Percentiles rank a stretch among this genome's conserved stretches.
phyloP scores from a whole-genome alignment of 208 protist genomes.

The Wallacemonas rigidus region DNA sequence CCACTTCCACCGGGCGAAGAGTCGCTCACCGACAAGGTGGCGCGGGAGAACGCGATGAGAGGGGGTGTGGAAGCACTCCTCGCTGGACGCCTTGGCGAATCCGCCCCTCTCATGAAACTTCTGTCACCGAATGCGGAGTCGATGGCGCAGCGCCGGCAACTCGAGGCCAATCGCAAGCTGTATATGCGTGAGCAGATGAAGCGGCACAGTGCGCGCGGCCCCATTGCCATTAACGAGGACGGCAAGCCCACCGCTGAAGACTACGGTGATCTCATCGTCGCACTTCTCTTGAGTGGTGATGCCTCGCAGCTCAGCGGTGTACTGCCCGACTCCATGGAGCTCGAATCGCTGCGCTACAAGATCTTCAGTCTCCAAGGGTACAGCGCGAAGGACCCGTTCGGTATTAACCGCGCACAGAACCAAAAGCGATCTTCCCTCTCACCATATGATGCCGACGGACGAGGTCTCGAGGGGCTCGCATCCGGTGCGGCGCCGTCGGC shows the following conservation, averaged over 20 bases:
- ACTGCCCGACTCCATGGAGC: conserved; percentile 72
- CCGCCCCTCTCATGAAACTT: conserved; percentile 34
- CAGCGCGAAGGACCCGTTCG: conserved; percentile 39
- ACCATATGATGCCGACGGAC: too few relatives aligned
- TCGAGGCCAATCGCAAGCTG: conserved; percentile 26
- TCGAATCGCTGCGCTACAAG: conserved; percentile 78
- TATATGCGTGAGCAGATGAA: conserved; percentile 27
- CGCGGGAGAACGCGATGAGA: conserved; percentile 9
- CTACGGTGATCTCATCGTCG: conserved; percentile 80
- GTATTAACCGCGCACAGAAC: conserved; percentile 27
- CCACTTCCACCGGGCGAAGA: conserved; percentile 39
- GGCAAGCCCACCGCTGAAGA: conserved; percentile 38
- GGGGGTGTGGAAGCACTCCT: not conserved
- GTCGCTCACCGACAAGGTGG: conserved; percentile 21
- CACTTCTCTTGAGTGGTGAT: conserved; percentile 59
- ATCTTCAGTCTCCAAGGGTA: conserved; percentile 76
- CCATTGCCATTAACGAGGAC: conserved; percentile 29
- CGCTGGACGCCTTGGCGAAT: conserved; percentile 6
- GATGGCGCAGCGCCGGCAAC: not conserved
- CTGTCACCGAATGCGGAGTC: conserved; percentile 12
- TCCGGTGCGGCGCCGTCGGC: not conserved
- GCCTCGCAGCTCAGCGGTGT: conserved; percentile 54
- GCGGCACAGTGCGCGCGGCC: conserved; percentile 20
- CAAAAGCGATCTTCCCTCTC: not conserved
- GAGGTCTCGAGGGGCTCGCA: too few relatives aligned